Percentiles rank a stretch among this genome's conserved stretches.
These are phyloP conservation scores for Metschnikowia proteae DNA, from an alignment of 805 yeast species.

Conservation along the genomic window DNA sequence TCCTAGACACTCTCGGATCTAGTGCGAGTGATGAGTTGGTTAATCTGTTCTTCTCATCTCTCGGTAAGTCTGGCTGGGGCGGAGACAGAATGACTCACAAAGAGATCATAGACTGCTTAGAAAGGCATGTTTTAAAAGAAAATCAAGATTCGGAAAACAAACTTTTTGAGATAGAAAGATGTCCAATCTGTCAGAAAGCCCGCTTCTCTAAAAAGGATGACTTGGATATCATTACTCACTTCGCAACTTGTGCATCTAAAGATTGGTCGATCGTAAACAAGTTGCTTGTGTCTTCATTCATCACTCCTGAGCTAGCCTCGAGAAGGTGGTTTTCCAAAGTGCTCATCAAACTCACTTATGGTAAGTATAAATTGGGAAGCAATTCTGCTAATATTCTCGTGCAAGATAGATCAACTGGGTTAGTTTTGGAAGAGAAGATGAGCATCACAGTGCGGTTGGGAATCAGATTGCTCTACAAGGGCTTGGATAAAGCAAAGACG, in stretches of 20 bases:
- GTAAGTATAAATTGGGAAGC: constrained; percentile 75
- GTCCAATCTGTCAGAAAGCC: constrained; percentile 77
- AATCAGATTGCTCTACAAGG: constrained; percentile 75
- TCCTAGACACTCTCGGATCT: constrained; percentile 63
- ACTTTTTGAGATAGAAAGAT: constrained; percentile 59
- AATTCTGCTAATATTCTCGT: constrained; percentile 93
- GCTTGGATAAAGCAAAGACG: constrained; percentile 58
- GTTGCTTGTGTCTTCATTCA: constrained; percentile 62
- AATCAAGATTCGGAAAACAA: constrained; percentile 25
- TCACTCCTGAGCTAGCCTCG: constrained; percentile 76
- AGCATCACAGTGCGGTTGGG: constrained; percentile 85
- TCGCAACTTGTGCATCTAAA: constrained; percentile 79
- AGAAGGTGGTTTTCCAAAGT: constrained; percentile 86
- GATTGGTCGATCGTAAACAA: constrained; percentile 70
- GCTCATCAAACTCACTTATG: constrained; percentile 80
- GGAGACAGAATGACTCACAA: constrained; percentile 47
- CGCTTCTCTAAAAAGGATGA: constrained; percentile 51
- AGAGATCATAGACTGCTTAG: constrained; percentile 47
- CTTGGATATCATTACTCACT: constrained; percentile 75
- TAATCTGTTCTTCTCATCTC: constrained; percentile 46
- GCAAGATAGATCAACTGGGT: constrained; percentile 86
- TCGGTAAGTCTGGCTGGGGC: constrained; percentile 47
- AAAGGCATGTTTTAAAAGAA: constrained; percentile 30
- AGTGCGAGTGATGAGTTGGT: constrained; percentile 51
- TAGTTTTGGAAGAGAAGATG: constrained; percentile 90